Base-by-base conservation (phyloP, 352 stramenopile species). In the Pythium utonaiense region DNA sequence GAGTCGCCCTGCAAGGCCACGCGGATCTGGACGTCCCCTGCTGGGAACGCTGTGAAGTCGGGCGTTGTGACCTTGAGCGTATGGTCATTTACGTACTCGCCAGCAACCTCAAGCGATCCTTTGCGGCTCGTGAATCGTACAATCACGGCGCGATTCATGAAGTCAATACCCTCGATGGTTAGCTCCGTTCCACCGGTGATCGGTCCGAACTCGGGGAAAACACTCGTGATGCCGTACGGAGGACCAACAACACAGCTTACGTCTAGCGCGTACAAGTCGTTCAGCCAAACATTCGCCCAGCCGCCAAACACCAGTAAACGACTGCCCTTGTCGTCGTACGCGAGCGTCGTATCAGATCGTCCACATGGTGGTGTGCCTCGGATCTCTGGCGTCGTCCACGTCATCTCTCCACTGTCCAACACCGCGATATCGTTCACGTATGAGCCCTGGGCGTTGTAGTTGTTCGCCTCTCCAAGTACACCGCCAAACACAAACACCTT, bases 401-500 rank as follows among this genome's bases (percentile, higher is more conserved):
- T 82, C 71, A 96, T 86, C 8, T 88, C 91, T n/a, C 91, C 94
- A 22, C 88, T 97, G 70, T 98, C 93, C 10, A 98, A 73, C 36
- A 98, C 87, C 34, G 86, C 84, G 53, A 98, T 83, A 63, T 98
- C 91, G 49, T 90, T 97, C 59, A 80, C 75, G 66, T 87, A 97
- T 21, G 71, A 79, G 31, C 92, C 92, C 22, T 86, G 77, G 3
- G 86, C 74, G 50, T 89, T 91, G 68, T 93, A 93, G 48, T 96
- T 90, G 51, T 89, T 86, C 0, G 95, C 64, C 38, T 98, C 88
- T 16, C 93, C 93, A 27, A 93, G 80, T 25, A 98, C 96, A 17
- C 96, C 96, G n/a, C 96, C 96, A 71, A 98, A 99, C 17, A 97
- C 78, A 67, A 98, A 98, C 12, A 99, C 78, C 53, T 98, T 98